Evolutionary conservation across 352 stramenopile species (phyloP).

Genomic region (Globisporangium iwayamae): DNA sequence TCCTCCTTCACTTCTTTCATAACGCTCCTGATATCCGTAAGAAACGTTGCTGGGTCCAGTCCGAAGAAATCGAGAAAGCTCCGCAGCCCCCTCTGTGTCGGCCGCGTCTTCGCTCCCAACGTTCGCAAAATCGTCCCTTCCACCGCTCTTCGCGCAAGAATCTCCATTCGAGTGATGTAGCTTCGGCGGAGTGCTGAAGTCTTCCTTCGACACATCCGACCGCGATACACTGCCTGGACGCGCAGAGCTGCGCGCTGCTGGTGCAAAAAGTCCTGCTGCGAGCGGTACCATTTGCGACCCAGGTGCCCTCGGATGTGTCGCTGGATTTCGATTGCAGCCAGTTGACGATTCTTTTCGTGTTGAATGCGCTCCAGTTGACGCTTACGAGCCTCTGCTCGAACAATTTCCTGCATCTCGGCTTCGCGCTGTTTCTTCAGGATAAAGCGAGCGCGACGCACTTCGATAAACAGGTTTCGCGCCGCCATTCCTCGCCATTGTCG

Average conservation of each 20-base stretch:
- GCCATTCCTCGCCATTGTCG: slow-evolving; percentile 70
- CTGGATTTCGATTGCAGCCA: slow-evolving; percentile 68
- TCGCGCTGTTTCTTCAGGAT: slow-evolving; percentile 65
- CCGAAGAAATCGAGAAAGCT: slow-evolving; percentile 74
- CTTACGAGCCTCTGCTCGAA: slow-evolving; percentile 44
- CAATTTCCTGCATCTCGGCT: slow-evolving; percentile 61
- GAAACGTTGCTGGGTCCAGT: slow-evolving; percentile 69
- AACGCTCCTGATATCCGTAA: slow-evolving; percentile 59
- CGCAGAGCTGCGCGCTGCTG: slow-evolving; percentile 44
- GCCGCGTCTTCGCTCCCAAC: slow-evolving; percentile 49
- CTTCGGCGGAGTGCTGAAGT: slow-evolving; percentile 67
- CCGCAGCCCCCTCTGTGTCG: slow-evolving; percentile 59
- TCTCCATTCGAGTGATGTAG: slow-evolving; percentile 76
- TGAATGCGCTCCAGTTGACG: slow-evolving; percentile 49
- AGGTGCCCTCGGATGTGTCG: slow-evolving; percentile 62
- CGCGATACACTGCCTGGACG: slow-evolving; percentile 70
- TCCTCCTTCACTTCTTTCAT: slow-evolving; percentile 69
- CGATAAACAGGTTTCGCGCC: slow-evolving; percentile 53
- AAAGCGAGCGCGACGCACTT: slow-evolving; percentile 53
- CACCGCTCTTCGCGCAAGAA: slow-evolving; percentile 50
- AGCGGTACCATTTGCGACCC: slow-evolving; percentile 43
- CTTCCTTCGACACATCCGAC: slow-evolving; percentile 56
- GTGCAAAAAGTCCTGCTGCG: slow-evolving; percentile 49
- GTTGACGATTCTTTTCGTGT: slow-evolving; percentile 34
- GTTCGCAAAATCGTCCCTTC: slow-evolving; percentile 62